A percentile compares a stretch with the other conserved stretches of the same genome.
Conservation (phyloP, 768 basidiomycete species). For the Termitomyces sp. region DNA sequence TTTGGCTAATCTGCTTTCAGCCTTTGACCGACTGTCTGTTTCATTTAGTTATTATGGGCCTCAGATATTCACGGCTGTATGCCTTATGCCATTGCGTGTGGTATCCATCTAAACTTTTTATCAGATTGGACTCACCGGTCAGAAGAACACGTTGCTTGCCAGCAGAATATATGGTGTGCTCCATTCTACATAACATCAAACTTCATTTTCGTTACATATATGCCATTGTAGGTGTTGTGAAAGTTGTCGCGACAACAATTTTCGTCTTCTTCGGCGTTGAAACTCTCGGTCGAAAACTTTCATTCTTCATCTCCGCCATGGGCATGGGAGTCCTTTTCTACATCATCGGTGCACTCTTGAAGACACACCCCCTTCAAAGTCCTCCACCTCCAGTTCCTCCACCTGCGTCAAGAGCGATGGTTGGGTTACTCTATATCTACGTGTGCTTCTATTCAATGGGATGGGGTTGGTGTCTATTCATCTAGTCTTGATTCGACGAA, state of each 20-base stretch:
- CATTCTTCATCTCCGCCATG: conserved; percentile 68
- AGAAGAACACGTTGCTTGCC: conserved; percentile 60
- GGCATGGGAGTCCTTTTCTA: conserved; percentile 83
- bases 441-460: conserved; percentile 88
- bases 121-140: conserved; percentile 59
- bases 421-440: conserved; percentile 82
- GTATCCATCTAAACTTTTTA: not conserved
- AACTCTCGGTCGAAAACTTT: conserved; percentile 62
- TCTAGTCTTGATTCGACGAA: not conserved
- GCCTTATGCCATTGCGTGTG: not conserved
- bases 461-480: conserved; percentile 47
- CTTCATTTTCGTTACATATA: too few relatives aligned
- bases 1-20: too few relatives aligned
- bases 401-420: conserved; percentile 74
- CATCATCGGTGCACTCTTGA: conserved; percentile 84
- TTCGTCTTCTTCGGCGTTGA: conserved; percentile 73
- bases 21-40: not conserved
- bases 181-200: not conserved
- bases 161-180: conserved; percentile 59
- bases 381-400: conserved; percentile 33
- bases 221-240: conserved; percentile 43
- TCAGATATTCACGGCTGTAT: conserved; percentile 59
- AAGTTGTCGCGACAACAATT: conserved; percentile 61
- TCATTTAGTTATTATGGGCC: conserved; percentile 61
- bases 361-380: conserved; percentile 72